A percentile compares a stretch with the other conserved stretches of the same genome.
phyloP scores from a whole-genome alignment of 73 alveolate species.

The Paramecium tetraurelia region DNA sequence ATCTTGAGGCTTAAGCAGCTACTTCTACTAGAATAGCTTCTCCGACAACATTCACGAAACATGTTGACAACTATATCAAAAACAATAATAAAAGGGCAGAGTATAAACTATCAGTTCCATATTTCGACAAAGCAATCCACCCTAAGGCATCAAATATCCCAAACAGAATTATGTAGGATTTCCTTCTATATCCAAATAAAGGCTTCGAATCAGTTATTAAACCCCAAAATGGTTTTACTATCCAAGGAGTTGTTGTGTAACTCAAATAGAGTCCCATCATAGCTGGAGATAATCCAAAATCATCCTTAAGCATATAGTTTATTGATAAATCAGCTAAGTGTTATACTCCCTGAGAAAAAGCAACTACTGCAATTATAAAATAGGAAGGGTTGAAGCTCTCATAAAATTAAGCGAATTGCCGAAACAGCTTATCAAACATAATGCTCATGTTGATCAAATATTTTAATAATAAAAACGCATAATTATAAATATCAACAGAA shows the following conservation, averaged over 20 bases:
- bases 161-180: constrained; percentile 81
- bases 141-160: constrained; percentile 71
- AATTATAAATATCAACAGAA: background rate
- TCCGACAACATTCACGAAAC: constrained; percentile 79
- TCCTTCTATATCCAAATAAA: constrained; percentile 81
- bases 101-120: background rate
- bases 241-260: constrained; percentile 73
- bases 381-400: constrained; percentile 5
- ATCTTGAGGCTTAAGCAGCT: constrained; percentile 23
- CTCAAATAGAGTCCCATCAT: constrained; percentile 56
- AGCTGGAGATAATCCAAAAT: constrained; percentile 61
- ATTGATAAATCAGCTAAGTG: constrained; percentile 66
- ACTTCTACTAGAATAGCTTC: constrained; percentile 75
- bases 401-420: background rate
- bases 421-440: background rate
- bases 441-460: background rate
- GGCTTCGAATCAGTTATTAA: constrained; percentile 91
- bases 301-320: constrained; percentile 64
- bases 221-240: constrained; percentile 94
- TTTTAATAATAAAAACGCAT: constrained; percentile 14
- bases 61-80: constrained; percentile 46
- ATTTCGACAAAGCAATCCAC: constrained; percentile 64
- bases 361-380: constrained; percentile 19
- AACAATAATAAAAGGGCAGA: constrained; percentile 26
- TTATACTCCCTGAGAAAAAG: constrained; percentile 33